These are phyloP conservation scores for Scutellaria baicalensis DNA, from an alignment of 257 asterid species.

Conservation along the genomic window DNA sequence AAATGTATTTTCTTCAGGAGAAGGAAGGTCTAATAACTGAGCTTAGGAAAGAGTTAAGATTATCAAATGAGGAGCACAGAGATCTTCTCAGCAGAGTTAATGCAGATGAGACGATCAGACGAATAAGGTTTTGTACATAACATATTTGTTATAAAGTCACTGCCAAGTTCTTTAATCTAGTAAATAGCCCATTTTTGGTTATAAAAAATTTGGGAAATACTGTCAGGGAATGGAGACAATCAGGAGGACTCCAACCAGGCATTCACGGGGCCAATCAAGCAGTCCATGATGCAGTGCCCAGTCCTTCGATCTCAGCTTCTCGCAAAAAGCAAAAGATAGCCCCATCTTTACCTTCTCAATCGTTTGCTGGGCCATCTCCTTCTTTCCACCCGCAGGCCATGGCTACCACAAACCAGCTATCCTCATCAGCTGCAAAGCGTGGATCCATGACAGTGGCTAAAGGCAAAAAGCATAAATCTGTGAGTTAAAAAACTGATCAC, in stretches of 20 bases:
- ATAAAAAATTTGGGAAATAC: constrained; percentile 11
- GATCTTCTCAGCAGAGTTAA: constrained; percentile 75
- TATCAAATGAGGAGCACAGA: constrained; percentile 89
- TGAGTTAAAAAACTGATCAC: constrained; percentile 23
- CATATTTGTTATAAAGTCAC: constrained; percentile 2
- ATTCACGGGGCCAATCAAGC: constrained; percentile 45
- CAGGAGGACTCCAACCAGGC: constrained; percentile 36
- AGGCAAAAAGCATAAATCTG: constrained; percentile 59
- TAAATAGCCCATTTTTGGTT: background rate
- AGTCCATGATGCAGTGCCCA: constrained; percentile 45
- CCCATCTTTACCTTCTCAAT: constrained; percentile 42
- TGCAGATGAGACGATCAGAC: constrained; percentile 67
- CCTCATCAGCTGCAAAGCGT: constrained; percentile 58
- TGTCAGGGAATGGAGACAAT: constrained; percentile 61
- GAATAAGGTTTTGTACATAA: constrained; percentile 55
- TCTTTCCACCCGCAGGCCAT: constrained; percentile 34
- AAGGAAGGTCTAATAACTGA: constrained; percentile 90
- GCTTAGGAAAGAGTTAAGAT: constrained; percentile 80
- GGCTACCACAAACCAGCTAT: constrained; percentile 49
- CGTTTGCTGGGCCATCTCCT: constrained; percentile 49
- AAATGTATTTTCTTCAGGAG: constrained; percentile 56
- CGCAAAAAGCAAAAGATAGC: constrained; percentile 56
- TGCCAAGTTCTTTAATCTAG: constrained; percentile 7
- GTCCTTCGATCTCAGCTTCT: constrained; percentile 72
- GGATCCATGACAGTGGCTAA: constrained; percentile 47